Percentiles rank a stretch among this genome's conserved stretches.
Evolutionary conservation across 805 yeast genomes (phyloP).

Genomic region (Starmerella ratchasimensis): DNA sequence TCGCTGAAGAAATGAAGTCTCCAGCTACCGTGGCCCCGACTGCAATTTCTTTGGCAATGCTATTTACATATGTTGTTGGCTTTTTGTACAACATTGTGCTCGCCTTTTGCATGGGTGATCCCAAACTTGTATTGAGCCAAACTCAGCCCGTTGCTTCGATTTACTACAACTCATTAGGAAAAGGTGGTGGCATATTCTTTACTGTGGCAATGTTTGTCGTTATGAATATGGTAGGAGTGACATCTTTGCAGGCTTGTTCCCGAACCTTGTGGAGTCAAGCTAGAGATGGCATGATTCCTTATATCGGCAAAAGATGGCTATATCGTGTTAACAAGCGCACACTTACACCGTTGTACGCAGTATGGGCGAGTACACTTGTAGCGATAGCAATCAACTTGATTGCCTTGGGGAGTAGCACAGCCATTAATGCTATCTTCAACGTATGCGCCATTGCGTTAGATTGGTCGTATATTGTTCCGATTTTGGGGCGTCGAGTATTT

Average conservation of each 20-base stretch:
- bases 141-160: conserved; percentile 52
- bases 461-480: conserved; percentile 54
- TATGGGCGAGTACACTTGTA: conserved; percentile 37
- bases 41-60: conserved; percentile 41
- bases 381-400: conserved; percentile 42
- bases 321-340: conserved; percentile 38
- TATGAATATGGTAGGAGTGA: conserved; percentile 53
- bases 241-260: conserved; percentile 49
- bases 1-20: conserved; percentile 51
- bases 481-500: conserved; percentile 42
- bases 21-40: conserved; percentile 45
- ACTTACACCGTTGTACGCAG: conserved; percentile 50
- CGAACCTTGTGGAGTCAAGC: conserved; percentile 68
- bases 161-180: conserved; percentile 49
- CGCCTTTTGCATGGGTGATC: conserved; percentile 24
- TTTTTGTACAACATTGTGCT: conserved; percentile 25
- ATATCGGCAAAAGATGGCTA: conserved; percentile 21
- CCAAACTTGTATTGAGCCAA: conserved; percentile 16
- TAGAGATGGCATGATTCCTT: conserved; percentile 61
- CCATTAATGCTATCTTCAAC: conserved; percentile 58
- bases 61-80: conserved; percentile 24
- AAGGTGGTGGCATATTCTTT: conserved; percentile 49
- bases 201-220: conserved; percentile 46
- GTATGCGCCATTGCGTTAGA: conserved; percentile 60
- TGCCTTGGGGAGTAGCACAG: conserved; percentile 46